Conservation (phyloP, 208 protist genomes). For the Endotrypanum monterogeii region DNA sequence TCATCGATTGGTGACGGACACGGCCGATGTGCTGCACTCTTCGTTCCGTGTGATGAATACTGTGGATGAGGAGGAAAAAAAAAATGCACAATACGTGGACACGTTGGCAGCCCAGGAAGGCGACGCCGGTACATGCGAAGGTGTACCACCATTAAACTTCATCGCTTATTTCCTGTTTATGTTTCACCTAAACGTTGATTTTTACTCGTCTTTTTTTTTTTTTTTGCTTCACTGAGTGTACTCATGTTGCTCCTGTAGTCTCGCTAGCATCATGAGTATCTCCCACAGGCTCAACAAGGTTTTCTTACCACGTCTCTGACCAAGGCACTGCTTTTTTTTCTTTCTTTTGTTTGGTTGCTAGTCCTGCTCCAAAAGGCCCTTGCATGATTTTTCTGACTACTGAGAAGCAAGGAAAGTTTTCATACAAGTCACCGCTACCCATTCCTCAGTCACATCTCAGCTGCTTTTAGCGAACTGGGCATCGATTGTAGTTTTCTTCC, state of each 20-base stretch:
- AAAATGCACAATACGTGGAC: not conserved
- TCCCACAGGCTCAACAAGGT: no score
- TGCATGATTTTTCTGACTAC: not conserved
- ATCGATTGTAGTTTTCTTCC: no score
- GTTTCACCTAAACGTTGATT: not conserved
- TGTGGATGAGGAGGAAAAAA: constrained; percentile 15
- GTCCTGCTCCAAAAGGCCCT: not conserved
- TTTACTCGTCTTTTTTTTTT: not conserved
- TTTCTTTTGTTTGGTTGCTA: not conserved
- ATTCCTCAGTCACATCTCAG: no score
- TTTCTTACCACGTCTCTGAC: no score
- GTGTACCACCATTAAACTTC: not conserved
- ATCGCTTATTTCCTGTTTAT: not conserved
- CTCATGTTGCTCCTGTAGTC: not conserved
- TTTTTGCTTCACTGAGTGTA: not conserved
- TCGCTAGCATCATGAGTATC: not conserved
- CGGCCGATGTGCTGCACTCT: no score
- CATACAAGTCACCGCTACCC: not conserved
- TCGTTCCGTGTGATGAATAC: no score
- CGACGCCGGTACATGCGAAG: no score
- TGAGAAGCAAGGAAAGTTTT: not conserved
- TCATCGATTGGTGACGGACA: no score
- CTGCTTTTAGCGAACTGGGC: no score
- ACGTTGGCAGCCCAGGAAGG: not conserved
- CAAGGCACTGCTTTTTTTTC: not conserved